Evolutionary conservation across 2,329 filamentous ascomycete species (phyloP).

Genomic region (Bipolaris gigantea): DNA sequence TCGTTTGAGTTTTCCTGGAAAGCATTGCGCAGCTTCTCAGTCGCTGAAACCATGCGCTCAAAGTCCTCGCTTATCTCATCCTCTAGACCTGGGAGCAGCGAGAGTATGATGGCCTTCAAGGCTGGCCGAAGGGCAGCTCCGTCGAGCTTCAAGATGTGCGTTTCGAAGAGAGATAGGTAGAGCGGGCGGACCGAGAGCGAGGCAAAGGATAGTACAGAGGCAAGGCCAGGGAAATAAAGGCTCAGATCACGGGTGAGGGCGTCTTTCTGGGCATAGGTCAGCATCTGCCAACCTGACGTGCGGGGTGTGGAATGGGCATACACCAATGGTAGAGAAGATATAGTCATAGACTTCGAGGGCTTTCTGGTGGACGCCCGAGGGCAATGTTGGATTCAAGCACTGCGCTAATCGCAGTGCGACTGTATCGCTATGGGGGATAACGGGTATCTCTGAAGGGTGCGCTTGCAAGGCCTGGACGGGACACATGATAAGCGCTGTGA

Average conservation of each 20-base stretch:
- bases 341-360: slow-evolving; percentile 90
- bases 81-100: slow-evolving; percentile 87
- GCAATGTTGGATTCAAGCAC: slow-evolving; percentile 89
- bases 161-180: slow-evolving; percentile 82
- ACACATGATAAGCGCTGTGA: slow-evolving; percentile 28
- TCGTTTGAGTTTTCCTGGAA: slow-evolving; percentile 59
- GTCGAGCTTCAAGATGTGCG: slow-evolving; percentile 73
- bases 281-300: slow-evolving; percentile 16
- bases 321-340: slow-evolving; percentile 83
- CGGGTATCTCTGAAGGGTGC: slow-evolving; percentile 69
- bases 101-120: slow-evolving; percentile 84
- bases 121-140: slow-evolving; percentile 76
- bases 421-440: slow-evolving; percentile 77
- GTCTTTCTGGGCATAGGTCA: slow-evolving; percentile 56
- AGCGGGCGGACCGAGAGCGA: slow-evolving; percentile 86
- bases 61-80: slow-evolving; percentile 98
- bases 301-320: slow-evolving; percentile 38
- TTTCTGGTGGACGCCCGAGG: slow-evolving; percentile 97
- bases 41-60: slow-evolving; percentile 76
- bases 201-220: slow-evolving; percentile 88
- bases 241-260: slow-evolving; percentile 79
- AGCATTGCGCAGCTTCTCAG: slow-evolving; percentile 74
- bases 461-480: slow-evolving; percentile 76
- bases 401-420: slow-evolving; percentile 92
- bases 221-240: slow-evolving; percentile 86